Evolutionary conservation across 1,284 basidiomycete species (phyloP).

Genomic region (Sporisorium reilianum): DNA sequence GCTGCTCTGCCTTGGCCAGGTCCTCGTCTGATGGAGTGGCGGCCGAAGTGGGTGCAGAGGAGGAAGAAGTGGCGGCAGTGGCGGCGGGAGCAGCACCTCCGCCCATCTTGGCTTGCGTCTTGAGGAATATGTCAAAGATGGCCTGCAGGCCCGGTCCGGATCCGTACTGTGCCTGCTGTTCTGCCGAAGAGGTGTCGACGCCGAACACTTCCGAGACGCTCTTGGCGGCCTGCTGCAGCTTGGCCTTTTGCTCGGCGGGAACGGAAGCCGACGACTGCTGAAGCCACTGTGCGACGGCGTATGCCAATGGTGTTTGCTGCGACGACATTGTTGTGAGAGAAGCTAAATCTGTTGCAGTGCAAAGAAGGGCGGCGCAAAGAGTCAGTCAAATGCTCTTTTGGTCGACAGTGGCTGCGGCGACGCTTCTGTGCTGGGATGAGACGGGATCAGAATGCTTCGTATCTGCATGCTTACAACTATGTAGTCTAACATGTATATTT

Average conservation of each 20-base stretch:
- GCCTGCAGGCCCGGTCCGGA: conserved; percentile 64
- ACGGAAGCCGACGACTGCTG: conserved; percentile 39
- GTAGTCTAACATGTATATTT: conserved; percentile 57
- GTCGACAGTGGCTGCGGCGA: background rate
- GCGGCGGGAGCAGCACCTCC: conserved; percentile 24
- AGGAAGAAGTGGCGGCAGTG: conserved; percentile 16
- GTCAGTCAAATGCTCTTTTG: conserved; percentile 11
- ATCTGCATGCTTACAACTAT: conserved; percentile 45
- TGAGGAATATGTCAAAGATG: conserved; percentile 68
- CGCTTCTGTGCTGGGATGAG: conserved; percentile 2
- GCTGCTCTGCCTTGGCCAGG: conserved; percentile 75
- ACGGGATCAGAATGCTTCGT: conserved; percentile 41
- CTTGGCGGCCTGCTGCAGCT: conserved; percentile 54
- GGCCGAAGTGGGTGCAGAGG: conserved; percentile 21
- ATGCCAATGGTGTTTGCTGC: conserved; percentile 56
- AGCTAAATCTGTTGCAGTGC: conserved; percentile 6
- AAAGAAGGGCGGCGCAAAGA: background rate
- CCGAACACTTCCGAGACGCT: conserved; percentile 53
- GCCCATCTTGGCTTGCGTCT: conserved; percentile 67
- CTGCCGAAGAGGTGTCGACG: conserved; percentile 48
- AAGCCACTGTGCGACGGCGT: conserved; percentile 63
- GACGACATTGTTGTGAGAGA: conserved; percentile 19
- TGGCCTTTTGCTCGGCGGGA: conserved; percentile 41
- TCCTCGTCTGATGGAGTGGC: conserved; percentile 75
- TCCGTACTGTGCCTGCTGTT: conserved; percentile 56